These are phyloP conservation scores for Psilocybe cyanescens DNA, from an alignment of 768 basidiomycete species.

Conservation along the genomic window DNA sequence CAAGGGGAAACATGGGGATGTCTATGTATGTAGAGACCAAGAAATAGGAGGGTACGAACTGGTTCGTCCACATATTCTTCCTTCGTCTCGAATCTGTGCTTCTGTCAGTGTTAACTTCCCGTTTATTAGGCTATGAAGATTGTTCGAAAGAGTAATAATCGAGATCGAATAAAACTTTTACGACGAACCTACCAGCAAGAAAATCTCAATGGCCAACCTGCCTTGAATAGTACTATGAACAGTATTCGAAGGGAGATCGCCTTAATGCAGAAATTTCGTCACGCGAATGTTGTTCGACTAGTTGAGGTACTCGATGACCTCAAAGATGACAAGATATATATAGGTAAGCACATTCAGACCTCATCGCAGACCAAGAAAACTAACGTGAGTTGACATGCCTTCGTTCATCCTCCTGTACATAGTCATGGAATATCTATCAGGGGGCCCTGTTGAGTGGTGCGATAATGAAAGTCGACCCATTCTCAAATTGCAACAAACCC, in stretches of 20 bases:
- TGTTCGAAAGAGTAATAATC: slow-evolving; percentile 66
- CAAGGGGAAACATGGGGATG: slow-evolving; percentile 55
- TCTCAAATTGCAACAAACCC: slow-evolving; percentile 38
- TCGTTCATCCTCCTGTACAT: neutral
- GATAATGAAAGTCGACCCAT: slow-evolving; percentile 33
- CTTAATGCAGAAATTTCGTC: slow-evolving; percentile 87
- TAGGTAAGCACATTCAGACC: slow-evolving; percentile 56
- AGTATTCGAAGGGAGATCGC: slow-evolving; percentile 88
- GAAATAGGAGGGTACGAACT: slow-evolving; percentile 44
- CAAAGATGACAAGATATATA: slow-evolving; percentile 78
- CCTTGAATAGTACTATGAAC: slow-evolving; percentile 64
- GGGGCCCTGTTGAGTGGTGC: slow-evolving; percentile 45
- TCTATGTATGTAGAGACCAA: slow-evolving; percentile 66
- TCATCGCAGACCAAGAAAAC: neutral
- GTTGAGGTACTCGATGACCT: slow-evolving; percentile 92
- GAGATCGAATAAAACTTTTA: slow-evolving; percentile 63
- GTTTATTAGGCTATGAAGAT: slow-evolving; percentile 66
- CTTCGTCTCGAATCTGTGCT: slow-evolving; percentile 22
- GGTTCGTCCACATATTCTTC: slow-evolving; percentile 6
- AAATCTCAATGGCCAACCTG: slow-evolving; percentile 23
- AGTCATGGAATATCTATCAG: slow-evolving; percentile 48
- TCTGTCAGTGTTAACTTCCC: neutral
- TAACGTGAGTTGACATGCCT: neutral
- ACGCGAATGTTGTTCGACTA: slow-evolving; percentile 78
- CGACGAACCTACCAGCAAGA: slow-evolving; percentile 42